Evolutionary conservation across 2,329 filamentous ascomycete species (phyloP).

Genomic region (Talaromyces sp.): DNA sequence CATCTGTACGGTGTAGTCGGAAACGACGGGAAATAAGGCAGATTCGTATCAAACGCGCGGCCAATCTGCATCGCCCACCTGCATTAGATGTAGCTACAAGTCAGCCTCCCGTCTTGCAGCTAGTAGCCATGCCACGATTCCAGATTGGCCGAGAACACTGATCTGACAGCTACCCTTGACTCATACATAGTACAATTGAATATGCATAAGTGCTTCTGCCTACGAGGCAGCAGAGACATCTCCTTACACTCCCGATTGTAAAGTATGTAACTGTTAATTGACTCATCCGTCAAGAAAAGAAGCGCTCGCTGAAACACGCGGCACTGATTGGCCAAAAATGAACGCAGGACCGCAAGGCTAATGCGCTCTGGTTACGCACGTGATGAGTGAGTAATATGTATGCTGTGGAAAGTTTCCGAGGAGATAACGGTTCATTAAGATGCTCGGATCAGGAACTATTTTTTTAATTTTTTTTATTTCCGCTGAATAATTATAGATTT

Average conservation of each 20-base stretch:
- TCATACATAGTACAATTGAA: neutral
- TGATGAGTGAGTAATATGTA: neutral
- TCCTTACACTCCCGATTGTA: neutral
- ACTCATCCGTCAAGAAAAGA: neutral
- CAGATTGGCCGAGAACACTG: neutral
- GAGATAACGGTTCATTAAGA: neutral
- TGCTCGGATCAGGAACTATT: neutral
- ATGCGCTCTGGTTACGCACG: neutral
- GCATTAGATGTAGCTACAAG: neutral
- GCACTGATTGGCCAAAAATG: neutral
- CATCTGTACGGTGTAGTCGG: no score
- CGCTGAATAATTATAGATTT: no score
- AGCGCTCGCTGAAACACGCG: neutral
- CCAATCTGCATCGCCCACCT: neutral
- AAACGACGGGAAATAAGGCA: neutral
- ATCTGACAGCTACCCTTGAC: neutral
- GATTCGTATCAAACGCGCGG: neutral
- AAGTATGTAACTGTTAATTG: neutral
- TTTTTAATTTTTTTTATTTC: no score
- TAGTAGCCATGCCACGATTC: neutral
- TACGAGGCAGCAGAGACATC: neutral
- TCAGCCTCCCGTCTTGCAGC: conserved; percentile 3
- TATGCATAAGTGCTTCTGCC: neutral
- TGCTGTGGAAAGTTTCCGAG: neutral
- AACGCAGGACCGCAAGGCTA: neutral